A percentile compares a stretch with the other conserved stretches of the same genome.
phyloP scores from a whole-genome alignment of 176 grass and related monocot genomes.

The Thalia dealbata region DNA sequence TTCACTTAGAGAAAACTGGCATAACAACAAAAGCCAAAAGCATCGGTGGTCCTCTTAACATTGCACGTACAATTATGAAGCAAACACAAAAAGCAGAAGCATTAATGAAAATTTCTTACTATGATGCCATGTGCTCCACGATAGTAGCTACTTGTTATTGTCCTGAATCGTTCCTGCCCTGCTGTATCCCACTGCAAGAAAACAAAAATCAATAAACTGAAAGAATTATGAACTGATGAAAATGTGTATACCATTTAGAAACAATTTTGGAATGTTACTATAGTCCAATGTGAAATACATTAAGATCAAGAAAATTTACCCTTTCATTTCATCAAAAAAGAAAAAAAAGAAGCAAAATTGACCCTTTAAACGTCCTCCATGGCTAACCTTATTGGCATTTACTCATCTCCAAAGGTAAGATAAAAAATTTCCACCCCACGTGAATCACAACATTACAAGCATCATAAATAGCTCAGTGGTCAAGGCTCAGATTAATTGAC shows the following conservation, averaged over 20 bases:
- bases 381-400: background rate
- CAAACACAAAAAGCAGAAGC: background rate
- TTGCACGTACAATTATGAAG: background rate
- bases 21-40: background rate
- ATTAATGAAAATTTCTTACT: slow-evolving; percentile 18
- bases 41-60: background rate
- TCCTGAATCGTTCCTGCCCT: slow-evolving; percentile 88
- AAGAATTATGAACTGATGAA: no score
- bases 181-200: slow-evolving; percentile 87
- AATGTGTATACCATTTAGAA: no score
- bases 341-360: no score
- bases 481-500: no score
- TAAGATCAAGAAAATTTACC: background rate
- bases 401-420: no score
- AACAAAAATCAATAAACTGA: background rate
- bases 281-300: no score
- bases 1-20: background rate
- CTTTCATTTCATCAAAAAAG: no score
- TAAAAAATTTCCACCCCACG: no score
- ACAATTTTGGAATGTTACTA: no score
- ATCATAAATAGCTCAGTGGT: no score
- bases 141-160: slow-evolving; percentile 93
- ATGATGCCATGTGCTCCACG: slow-evolving; percentile 85
- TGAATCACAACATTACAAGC: no score
- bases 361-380: background rate